These are phyloP conservation scores for Prillingera fragicola DNA, from an alignment of 1,284 basidiomycete species.

Conservation along the genomic window DNA sequence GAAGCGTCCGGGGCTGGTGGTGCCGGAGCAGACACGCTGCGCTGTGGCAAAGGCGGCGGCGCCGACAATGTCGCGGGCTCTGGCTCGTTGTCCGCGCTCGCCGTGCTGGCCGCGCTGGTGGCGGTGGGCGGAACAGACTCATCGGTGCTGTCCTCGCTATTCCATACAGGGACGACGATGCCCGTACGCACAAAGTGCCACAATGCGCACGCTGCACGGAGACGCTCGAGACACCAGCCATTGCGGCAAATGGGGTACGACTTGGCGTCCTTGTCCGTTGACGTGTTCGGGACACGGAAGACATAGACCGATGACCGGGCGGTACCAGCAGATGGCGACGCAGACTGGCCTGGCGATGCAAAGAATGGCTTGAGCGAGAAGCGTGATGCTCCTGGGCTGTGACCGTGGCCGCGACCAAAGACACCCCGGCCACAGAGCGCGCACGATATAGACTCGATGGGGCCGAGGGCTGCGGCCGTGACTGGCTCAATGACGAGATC, in stretches of 20 bases:
- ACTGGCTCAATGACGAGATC: constrained; percentile 87
- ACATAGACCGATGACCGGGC: constrained; percentile 40
- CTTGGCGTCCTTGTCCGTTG: constrained; percentile 39
- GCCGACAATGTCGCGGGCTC: not conserved
- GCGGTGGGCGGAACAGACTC: constrained; percentile 9
- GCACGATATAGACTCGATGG: constrained; percentile 50
- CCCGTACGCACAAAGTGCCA: constrained; percentile 83
- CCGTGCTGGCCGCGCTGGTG: not conserved
- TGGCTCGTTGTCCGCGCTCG: not conserved
- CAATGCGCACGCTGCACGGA: constrained; percentile 80
- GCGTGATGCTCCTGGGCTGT: too few relatives aligned
- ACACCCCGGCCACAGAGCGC: constrained; percentile 64
- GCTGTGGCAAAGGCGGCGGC: not conserved
- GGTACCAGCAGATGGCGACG: constrained; percentile 16
- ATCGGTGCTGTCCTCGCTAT: constrained; percentile 70
- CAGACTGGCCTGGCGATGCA: constrained; percentile 23
- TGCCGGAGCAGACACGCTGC: not conserved
- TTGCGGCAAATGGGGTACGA: constrained; percentile 68
- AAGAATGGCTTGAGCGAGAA: constrained; percentile 43
- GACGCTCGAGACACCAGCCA: constrained; percentile 53
- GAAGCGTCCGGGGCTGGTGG: not conserved
- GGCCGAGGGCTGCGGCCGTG: constrained; percentile 25
- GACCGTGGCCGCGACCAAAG: constrained; percentile 15
- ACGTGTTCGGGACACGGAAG: constrained; percentile 42
- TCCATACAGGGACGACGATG: constrained; percentile 77